These are phyloP conservation scores for Pisolithus albus DNA, from an alignment of 768 basidiomycete genomes.

Conservation along the genomic window DNA sequence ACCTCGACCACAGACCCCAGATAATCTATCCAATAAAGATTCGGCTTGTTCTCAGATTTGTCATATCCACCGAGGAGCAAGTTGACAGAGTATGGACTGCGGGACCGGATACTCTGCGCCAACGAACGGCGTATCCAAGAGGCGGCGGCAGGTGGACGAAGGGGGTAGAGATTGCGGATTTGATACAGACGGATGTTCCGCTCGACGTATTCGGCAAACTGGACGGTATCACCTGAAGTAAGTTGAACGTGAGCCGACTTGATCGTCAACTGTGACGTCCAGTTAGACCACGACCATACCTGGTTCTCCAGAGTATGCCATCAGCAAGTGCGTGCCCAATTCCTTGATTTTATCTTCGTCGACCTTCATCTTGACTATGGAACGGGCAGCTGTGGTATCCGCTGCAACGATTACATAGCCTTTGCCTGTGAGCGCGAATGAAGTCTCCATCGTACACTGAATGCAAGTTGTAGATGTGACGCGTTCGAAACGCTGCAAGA, in stretches of 20 bases:
- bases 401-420: conserved; percentile 90
- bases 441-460: conserved; percentile 69
- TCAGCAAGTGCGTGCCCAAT: conserved; percentile 83
- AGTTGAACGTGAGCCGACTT: background rate
- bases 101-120: conserved; percentile 83
- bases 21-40: conserved; percentile 95
- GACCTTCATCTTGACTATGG: conserved; percentile 95
- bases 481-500: conserved; percentile 12
- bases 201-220: conserved; percentile 95
- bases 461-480: conserved; percentile 6
- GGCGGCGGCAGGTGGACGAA: conserved; percentile 86
- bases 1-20: conserved; percentile 84
- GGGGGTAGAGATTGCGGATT: conserved; percentile 85
- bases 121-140: conserved; percentile 92
- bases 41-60: conserved; percentile 60
- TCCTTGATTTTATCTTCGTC: conserved; percentile 97
- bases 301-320: conserved; percentile 94
- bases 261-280: background rate
- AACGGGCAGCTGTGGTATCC: conserved; percentile 82
- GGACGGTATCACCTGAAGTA: conserved; percentile 79
- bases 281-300: conserved; percentile 39
- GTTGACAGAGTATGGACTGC: conserved; percentile 86
- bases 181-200: conserved; percentile 94
- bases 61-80: conserved; percentile 92
- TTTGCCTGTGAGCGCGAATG: conserved; percentile 87